phyloP scores from a whole-genome alignment of 1,284 basidiomycete species.

The Puccinia horiana region DNA sequence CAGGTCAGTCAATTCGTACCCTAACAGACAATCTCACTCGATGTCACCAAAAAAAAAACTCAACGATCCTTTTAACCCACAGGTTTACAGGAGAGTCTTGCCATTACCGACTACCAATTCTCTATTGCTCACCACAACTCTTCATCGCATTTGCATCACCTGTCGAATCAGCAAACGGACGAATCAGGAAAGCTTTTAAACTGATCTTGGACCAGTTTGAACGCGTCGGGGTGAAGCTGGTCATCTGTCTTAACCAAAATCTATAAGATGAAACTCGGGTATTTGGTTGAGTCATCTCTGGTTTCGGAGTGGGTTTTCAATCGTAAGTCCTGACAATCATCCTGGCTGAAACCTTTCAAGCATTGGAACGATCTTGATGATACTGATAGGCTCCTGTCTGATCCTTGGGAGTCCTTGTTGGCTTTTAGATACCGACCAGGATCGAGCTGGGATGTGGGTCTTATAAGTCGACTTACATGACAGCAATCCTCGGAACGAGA shows the following conservation, averaged over 20 bases:
- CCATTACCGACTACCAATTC: slow-evolving; percentile 36
- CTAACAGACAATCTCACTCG: neutral
- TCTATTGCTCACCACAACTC: slow-evolving; percentile 45
- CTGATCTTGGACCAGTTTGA: slow-evolving; percentile 92
- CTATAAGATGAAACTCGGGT: slow-evolving; percentile 83
- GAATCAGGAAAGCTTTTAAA: slow-evolving; percentile 71
- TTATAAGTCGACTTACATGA: slow-evolving; percentile 90
- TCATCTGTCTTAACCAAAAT: slow-evolving; percentile 90
- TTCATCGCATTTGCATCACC: slow-evolving; percentile 97
- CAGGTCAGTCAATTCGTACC: slow-evolving; percentile 20
- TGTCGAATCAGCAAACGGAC: slow-evolving; percentile 64
- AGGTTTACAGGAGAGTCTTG: slow-evolving; percentile 41
- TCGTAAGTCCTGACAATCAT: slow-evolving; percentile 65
- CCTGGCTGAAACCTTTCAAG: neutral
- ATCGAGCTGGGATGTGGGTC: slow-evolving; percentile 80
- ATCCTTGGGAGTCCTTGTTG: slow-evolving; percentile 95
- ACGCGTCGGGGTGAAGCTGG: slow-evolving; percentile 79
- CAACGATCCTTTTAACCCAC: neutral
- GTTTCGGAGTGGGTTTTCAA: slow-evolving; percentile 88
- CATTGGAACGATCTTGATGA: slow-evolving; percentile 82
- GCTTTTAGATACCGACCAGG: slow-evolving; percentile 85
- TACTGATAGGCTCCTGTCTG: slow-evolving; percentile 76
- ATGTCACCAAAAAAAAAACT: neutral
- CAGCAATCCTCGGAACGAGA: slow-evolving; percentile 69
- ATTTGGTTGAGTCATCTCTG: slow-evolving; percentile 79